Evolutionary conservation across 2,329 filamentous ascomycete genomes (phyloP), one percentile per base, ranked within the genome.

Genomic region (Sclerotinia spermophila): DNA sequence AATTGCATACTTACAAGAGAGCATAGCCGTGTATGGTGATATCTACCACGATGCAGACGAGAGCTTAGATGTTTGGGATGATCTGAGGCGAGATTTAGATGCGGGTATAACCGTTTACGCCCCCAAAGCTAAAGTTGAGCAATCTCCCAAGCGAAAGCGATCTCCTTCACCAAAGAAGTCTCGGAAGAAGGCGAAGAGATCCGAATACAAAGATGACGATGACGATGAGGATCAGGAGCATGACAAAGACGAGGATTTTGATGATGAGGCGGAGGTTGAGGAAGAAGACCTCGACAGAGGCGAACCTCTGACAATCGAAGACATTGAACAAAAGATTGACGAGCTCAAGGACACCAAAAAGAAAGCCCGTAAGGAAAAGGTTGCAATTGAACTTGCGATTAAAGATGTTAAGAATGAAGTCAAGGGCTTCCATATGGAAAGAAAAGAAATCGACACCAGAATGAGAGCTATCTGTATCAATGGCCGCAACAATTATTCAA

Each of bases 401-500:
- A 80, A 81, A 58, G 79, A 81, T 56, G 78, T 82, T 8, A 75
- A 77, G 5, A 76, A 81, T 67, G 80, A 83, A 40, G 78, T 80
- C 62, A 76, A 78, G 0, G 76, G 73, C 21, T 61, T 79, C 3
- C 74, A 79, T 11, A 72, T 71, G 1, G 72, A 74, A 3, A 74
- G 79, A 35, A 73, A 75, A 11, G 75, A 80, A 60, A 73, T 81
- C 40, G 81, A 80, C 35, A 76, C 77, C 8, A 75, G 79, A 66
- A 74, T 81, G 66, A 81, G 76, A 35, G 77, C 79, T 7, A 71
- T 79, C 8, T 84, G 87, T 72, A 88, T 90, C 69, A 79, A 81
- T 24, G 83, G 82, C 6, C 82, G 88, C 35, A 91, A 90, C 67
- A 76, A 83, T 0, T 88, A 87, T 71, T 85, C 86, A 0, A 85